A percentile compares a stretch with the other conserved stretches of the same genome.
These are phyloP conservation scores for Porphyrellus cyaneotinctus DNA, from an alignment of 768 basidiomycete genomes.

Conservation along the genomic window DNA sequence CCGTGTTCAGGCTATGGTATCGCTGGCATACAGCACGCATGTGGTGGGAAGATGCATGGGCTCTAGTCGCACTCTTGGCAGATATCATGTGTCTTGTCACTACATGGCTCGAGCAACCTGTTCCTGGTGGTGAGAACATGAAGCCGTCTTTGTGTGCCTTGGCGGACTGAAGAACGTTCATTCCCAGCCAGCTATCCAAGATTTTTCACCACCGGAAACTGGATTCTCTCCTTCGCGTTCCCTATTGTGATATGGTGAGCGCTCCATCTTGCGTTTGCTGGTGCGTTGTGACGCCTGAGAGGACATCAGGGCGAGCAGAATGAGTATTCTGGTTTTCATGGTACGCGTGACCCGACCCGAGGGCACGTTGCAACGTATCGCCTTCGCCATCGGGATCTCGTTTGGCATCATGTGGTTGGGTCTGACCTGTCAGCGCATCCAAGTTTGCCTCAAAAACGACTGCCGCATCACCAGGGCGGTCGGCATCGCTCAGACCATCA, in stretches of 20 bases:
- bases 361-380: background rate
- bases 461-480: background rate
- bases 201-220: background rate
- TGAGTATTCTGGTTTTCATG: background rate
- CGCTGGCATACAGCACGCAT: slow-evolving; percentile 15
- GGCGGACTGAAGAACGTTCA: background rate
- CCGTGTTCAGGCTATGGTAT: slow-evolving; percentile 11
- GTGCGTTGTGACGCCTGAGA: background rate
- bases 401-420: background rate
- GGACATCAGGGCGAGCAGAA: background rate
- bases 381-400: background rate
- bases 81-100: slow-evolving; percentile 4
- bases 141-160: background rate
- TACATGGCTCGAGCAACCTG: too few relatives aligned
- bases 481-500: background rate
- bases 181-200: background rate
- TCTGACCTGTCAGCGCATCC: background rate
- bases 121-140: too few relatives aligned
- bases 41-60: slow-evolving; percentile 28
- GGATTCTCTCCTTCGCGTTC: background rate
- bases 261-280: background rate
- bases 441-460: background rate
- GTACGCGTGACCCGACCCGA: background rate
- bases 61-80: slow-evolving; percentile 11
- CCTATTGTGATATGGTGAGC: background rate